Base-by-base conservation (phyloP, 2,329 filamentous ascomycete species). In the Hymenoscyphus scutula region DNA sequence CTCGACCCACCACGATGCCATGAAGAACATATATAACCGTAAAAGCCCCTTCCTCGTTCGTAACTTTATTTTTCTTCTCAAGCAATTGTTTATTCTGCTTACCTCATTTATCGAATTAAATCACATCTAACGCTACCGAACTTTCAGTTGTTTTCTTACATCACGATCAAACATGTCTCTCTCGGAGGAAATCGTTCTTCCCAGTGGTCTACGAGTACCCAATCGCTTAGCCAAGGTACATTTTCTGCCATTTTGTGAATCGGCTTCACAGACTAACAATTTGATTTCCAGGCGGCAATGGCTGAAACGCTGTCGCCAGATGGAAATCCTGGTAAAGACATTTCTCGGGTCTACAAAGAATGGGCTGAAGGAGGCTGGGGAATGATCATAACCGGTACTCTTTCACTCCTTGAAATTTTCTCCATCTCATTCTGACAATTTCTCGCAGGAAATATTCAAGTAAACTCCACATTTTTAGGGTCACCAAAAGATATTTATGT, bases 291-390 rank as follows among this genome's bases (percentile, higher is more conserved):
- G 66, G 77, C 83, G 53, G 81, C 84, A 34, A 78, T 85, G 74
- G 77, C 81, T 4, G 80, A 84, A 65, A 66, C 66, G 4, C 71
- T 81, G 70, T 74, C 76, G 29, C 75, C 77, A 15, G 13, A 37
- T 17, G 34, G 34, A 15, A 13, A 37, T 13, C 34, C 34, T 0
- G 77, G 76, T 13, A 68, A 78, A 6, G 71, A 75, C 1, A 74
- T 82, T 15, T 56, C 74, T 2, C 71, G 78, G 2, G 75, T 80
- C 0, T 88, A 88, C 67, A 72, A 74, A 1, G 70, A 74, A 66
- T 88, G 84, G 85, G 79, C 79, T 0, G 73, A 79, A 8, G 81
- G 81, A 2, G 78, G 77, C n/a, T 84, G 81, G 81, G 82, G 82
- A 1, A 70, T 82, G 65, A 65, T 84, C 13, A 58, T 84, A n/a